Evolutionary conservation across 352 stramenopile species (phyloP), one percentile per base, ranked within the genome.

Genomic region (Thraustotheca clavata): DNA sequence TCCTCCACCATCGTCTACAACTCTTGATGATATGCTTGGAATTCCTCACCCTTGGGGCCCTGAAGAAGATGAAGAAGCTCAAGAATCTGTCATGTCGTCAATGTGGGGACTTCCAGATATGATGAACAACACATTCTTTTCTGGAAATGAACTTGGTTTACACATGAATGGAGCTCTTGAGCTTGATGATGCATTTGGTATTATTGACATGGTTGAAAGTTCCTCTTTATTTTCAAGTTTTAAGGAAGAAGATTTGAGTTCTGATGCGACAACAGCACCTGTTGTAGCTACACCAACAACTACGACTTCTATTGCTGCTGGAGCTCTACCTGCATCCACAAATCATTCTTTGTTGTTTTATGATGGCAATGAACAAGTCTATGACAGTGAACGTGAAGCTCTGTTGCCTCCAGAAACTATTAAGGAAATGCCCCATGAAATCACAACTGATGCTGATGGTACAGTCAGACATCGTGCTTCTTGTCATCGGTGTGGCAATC

Each of bases 401-500:
- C 11, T 18, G 27, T 40, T 41, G 22, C 26, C 29, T 18, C 2
- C 43, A 33, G 18, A 33, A 12, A 24, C 31, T 26, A 49, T 65
- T 9, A 40, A 62, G 16, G 60, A 47, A 11, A 20, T 59, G 5
- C 43, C 43, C 6, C 34, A 50, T 35, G 54, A 68, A 7, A 24
- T 62, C 31, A 68, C 49, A 12, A 41, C 54, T 33, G 36, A 68
- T 59, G 60, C 11, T 46, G 57, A 65, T 35, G 57, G 57, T 1
- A 54, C 57, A 9, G 35, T 48, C 49, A 77, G 78, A 29, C 86
- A 95, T 46, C 78, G 83, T 29, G 85, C 86, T 12, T 94, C 84
- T 12, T 95, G 86, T 60, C 85, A 95, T 61, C 86, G 85, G 4
- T 95, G 86, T 61, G 86, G 85, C 29, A 95, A 95, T 39, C 68